Evolutionary conservation across 371 early-diverging fungal genomes (phyloP), one percentile per base, ranked within the genome.

Genomic region (Syncephalis fuscata): DNA sequence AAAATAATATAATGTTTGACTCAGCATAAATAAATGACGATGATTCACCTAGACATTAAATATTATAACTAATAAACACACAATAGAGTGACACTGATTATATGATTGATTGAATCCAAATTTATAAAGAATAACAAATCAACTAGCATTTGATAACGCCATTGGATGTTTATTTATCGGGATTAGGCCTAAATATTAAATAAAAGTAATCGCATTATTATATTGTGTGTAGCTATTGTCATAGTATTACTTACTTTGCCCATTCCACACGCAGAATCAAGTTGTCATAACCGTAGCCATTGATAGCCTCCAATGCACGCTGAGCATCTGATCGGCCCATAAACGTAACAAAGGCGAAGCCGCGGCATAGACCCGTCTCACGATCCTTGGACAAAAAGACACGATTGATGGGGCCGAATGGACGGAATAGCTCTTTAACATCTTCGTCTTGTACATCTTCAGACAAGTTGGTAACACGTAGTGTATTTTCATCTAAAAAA

Each of bases 401-500:
- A 57, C 86, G 82, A 20, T 74, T 66, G 47, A 83, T 70, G 39
- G 64, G 64, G 38, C 93, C 94, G 57, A 91, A 92, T 24, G 82
- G 76, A 45, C 70, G 67, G 73, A 91, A 85, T 46, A 96, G 72
- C 39, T 88, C 91, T 57, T 79, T 70, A 45, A 96, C 74, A 63
- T 96, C 96, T 42, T 63, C 67, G 49, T 96, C 92, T 27, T 78
- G 77, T 20, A 81, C 80, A 54, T 92, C 88, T 64, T 91, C 94
- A 32, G 93, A 92, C 65, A 96, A 69, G 67, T 96, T 96, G 47
- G 92, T 87, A 50, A 96, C 87, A 62, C 96, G 88, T 27, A 96
- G 68, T 17, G 92, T 89, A 41, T 71, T 62, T 44, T 92, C 92
- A 61, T 89, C 89, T 42, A 39, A 43, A 38, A 19, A 40, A 51